These are phyloP conservation scores for Saksenaea oblongispora DNA, from an alignment of 371 early-diverging fungal species.

Conservation along the genomic window DNA sequence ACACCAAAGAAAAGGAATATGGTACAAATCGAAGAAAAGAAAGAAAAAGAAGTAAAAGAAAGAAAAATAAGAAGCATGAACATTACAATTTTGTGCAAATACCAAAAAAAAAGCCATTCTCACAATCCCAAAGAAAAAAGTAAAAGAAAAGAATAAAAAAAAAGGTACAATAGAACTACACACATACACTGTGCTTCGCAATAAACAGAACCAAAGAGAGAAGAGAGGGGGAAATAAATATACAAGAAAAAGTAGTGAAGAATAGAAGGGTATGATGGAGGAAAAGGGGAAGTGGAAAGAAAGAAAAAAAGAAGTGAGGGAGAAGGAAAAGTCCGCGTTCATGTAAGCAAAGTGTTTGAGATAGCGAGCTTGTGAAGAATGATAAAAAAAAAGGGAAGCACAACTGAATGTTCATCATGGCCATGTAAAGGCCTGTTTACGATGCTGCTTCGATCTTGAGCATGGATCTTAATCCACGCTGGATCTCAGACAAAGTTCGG, in stretches of 20 bases:
- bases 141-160: neutral
- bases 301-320: constrained; percentile 3
- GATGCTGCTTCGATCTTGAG: constrained; percentile 41
- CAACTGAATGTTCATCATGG: constrained; percentile 4
- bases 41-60: neutral
- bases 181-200: constrained; percentile 6
- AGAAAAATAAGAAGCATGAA: neutral
- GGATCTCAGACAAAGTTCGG: constrained; percentile 45
- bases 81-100: constrained; percentile 5
- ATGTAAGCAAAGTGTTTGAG: constrained; percentile 12
- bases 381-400: constrained; percentile 5
- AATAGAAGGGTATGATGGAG: neutral
- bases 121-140: constrained; percentile 1
- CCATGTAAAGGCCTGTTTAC: neutral
- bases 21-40: neutral
- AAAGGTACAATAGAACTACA: constrained; percentile 4
- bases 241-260: constrained; percentile 5
- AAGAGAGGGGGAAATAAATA: constrained; percentile 4
- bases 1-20: neutral
- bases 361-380: constrained; percentile 9
- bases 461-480: constrained; percentile 48
- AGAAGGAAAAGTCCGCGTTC: constrained; percentile 2
- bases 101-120: constrained; percentile 6
- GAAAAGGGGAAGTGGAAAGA: constrained; percentile 4
- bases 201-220: neutral